phyloP scores from a whole-genome alignment of 768 basidiomycete species.

The Lactarius hengduanensis region DNA sequence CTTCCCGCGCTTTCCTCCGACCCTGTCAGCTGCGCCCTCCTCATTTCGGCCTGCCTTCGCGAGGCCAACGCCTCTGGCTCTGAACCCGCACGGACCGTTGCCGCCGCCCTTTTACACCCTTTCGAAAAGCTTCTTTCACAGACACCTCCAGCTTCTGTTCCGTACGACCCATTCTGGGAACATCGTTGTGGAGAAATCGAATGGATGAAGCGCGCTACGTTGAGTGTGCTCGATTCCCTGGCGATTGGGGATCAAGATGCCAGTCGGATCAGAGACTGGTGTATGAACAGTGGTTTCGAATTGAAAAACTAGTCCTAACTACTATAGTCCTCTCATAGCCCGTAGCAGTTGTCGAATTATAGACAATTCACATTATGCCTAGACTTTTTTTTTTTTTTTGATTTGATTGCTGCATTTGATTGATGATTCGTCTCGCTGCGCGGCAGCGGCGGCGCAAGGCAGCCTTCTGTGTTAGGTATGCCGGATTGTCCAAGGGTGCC shows the following conservation, averaged over 20 bases:
- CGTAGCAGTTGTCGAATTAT: not conserved
- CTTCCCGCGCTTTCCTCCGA: constrained; percentile 56
- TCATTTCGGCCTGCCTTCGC: constrained; percentile 55
- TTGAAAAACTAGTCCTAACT: not conserved
- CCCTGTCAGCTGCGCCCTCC: constrained; percentile 54
- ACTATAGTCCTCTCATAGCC: not conserved
- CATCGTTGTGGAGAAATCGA: constrained; percentile 34
- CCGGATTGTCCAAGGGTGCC: not conserved
- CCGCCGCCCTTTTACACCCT: constrained; percentile 43
- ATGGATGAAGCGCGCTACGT: constrained; percentile 33
- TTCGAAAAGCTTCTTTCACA: constrained; percentile 38
- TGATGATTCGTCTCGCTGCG: not conserved
- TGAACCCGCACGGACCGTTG: constrained; percentile 40
- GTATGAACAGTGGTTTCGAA: constrained; percentile 10
- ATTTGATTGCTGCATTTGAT: not conserved
- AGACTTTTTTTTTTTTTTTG: not conserved
- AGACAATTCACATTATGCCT: not conserved
- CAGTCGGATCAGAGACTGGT: constrained; percentile 23
- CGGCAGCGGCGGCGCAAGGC: not conserved
- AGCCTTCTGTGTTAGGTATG: not conserved
- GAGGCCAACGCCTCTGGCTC: constrained; percentile 35
- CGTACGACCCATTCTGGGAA: constrained; percentile 24
- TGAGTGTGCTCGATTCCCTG: constrained; percentile 11
- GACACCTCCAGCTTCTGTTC: constrained; percentile 23
- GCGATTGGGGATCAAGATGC: constrained; percentile 4